Base-by-base conservation (phyloP, 345 rosid species). In the Brassica cretica region DNA sequence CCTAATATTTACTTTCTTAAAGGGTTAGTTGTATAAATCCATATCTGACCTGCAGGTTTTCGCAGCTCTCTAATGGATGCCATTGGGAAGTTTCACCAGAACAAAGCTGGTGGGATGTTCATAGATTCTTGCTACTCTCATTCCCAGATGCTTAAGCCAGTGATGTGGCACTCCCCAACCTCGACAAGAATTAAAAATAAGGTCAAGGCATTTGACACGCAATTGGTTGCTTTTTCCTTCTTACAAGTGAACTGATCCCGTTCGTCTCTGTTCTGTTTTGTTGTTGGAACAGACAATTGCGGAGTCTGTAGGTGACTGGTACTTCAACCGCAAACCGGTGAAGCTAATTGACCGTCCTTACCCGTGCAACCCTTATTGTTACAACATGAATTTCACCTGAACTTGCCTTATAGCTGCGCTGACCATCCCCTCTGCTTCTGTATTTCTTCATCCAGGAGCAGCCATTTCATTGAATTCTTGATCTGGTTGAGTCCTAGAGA, bases 281-380 rank as follows among this genome's bases (percentile, higher is more conserved):
- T 1, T 12, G 59, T 53, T 53, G 59, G 59, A 53, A 16, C 59
- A 53, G 59, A 53, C 10, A 53, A 53, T 53, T 53, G 59, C 24
- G 21, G 59, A 53, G 59, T 53, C 59, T 53, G 59, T 53, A 15
- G 59, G 59, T 53, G 59, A 53, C 59, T 53, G 59, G 59, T 53
- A 53, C 59, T 53, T 53, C 15, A 53, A 53, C 59, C 59, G 59
- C 19, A 53, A 53, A 53, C 59, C 18, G 18, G 59, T 53, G 24
- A 53, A 53, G 59, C 59, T 53, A 53, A 53, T 53, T 1, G 59
- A 53, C 6, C 6, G 24, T 53, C 59, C 59, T 15, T 53, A 53
- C 59, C 59, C 59, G 59, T 53, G 59, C 59, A 53, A 53, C 24
- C 59, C 21, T 18, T 53, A 18, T 16, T 53, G 59, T 53, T 53